Base-by-base conservation (phyloP, 2,329 filamentous ascomycete genomes). In the Xylaria sp. region DNA sequence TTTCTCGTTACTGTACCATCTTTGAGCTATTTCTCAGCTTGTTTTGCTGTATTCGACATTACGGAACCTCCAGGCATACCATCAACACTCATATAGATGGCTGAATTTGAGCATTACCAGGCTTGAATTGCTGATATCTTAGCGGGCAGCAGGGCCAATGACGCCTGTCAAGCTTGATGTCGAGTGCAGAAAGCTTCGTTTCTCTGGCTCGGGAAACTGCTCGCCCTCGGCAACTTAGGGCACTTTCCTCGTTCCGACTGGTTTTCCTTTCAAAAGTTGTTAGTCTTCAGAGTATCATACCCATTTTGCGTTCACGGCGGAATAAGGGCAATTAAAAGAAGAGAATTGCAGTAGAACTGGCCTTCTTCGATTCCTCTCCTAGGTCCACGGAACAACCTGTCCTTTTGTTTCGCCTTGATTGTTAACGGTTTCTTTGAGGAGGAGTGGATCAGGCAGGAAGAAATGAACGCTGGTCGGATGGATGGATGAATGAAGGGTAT, bases 401-500 rank as follows among this genome's bases (percentile, higher is more conserved):
- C 17, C 11, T 42, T 43, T 65, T 31, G 15, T 42, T 56, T 56
- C 33, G 17, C 38, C 33, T 60, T 50, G 28, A 19, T 45, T 47
- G 33, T 45, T n/a, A 28, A 9, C 40, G 14, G 15, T 61, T 37
- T 54, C 21, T 49, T 47, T 12, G 15, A 35, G 33, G 52, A 52
- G 31, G 69, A 65, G 53, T 63, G 63, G 64, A 66, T 61, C 37
- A 40, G 58, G 63, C 42, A 58, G 65, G 60, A 63, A 59, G 62
- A 35, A 54, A 42, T 28, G 42, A 25, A 55, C 45, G 25, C 45
- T 31, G 45, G 45, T 15, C 25, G 53, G 45, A 31, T 31, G 28
- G 28, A 31, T 31, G 28, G 28, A 31, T 31, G 28, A 9, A 31
- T 31, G 28, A 9, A 31, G 4, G 28, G 28, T 9, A 31, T n/a